phyloP scores from a whole-genome alignment of 345 rosid species.

The Hibiscus syriacus region DNA sequence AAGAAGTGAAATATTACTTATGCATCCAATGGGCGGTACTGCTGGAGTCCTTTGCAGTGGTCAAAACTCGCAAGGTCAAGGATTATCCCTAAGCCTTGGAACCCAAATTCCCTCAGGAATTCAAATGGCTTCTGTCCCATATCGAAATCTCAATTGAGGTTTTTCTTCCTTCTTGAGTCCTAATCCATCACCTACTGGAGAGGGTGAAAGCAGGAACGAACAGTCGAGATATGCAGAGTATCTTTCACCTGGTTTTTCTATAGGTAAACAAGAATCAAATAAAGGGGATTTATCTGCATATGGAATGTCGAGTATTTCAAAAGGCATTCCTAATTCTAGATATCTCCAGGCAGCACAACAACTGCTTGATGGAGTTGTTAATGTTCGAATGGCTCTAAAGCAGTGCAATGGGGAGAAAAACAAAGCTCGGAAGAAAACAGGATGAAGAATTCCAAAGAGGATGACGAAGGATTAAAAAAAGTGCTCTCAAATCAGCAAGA shows the following conservation, averaged over 20 bases:
- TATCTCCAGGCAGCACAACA: slow-evolving; percentile 85
- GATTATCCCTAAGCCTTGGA: slow-evolving; percentile 69
- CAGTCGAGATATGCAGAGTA: slow-evolving; percentile 45
- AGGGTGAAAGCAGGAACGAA: slow-evolving; percentile 42
- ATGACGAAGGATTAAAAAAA: slow-evolving; percentile 40
- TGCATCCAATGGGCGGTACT: slow-evolving; percentile 46
- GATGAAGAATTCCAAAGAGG: slow-evolving; percentile 41
- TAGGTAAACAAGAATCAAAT: slow-evolving; percentile 35
- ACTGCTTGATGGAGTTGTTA: slow-evolving; percentile 87
- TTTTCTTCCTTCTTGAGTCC: slow-evolving; percentile 50
- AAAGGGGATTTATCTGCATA: slow-evolving; percentile 42
- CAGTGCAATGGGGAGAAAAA: slow-evolving; percentile 54
- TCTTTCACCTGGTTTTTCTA: slow-evolving; percentile 34
- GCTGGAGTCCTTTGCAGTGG: slow-evolving; percentile 38
- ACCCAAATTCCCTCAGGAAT: slow-evolving; percentile 70
- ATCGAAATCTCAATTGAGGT: slow-evolving; percentile 32
- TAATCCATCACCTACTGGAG: slow-evolving; percentile 32
- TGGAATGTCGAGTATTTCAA: slow-evolving; percentile 42
- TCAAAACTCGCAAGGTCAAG: slow-evolving; percentile 63
- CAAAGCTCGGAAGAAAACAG: slow-evolving; percentile 30
- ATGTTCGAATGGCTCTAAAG: slow-evolving; percentile 72
- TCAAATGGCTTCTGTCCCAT: slow-evolving; percentile 40
- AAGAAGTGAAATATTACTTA: slow-evolving; percentile 50
- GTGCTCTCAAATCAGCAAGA: slow-evolving; percentile 27
- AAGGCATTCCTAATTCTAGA: slow-evolving; percentile 61